Evolutionary conservation across 2,329 filamentous ascomycete genomes (phyloP).

Genomic region (Penicillium griseofulvum): DNA sequence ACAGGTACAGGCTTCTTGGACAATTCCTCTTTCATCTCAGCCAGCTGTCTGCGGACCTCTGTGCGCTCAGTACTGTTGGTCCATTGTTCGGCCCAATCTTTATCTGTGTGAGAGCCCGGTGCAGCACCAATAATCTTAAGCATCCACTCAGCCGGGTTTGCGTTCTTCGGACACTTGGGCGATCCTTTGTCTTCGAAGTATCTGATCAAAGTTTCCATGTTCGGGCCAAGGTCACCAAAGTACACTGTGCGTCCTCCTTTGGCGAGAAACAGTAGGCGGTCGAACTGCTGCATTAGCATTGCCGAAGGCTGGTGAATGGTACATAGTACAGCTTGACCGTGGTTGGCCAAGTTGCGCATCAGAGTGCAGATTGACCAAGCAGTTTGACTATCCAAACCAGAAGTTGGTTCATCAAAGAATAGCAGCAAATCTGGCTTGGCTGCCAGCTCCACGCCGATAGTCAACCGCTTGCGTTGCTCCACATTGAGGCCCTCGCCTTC

Average conservation of each 20-base stretch:
- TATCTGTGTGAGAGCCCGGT: constrained; percentile 60
- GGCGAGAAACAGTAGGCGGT: constrained; percentile 62
- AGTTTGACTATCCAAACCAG: constrained; percentile 90
- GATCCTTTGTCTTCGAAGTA: constrained; percentile 68
- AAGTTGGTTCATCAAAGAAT: constrained; percentile 93
- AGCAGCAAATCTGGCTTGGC: constrained; percentile 86
- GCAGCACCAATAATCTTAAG: constrained; percentile 60
- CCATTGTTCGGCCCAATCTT: constrained; percentile 66
- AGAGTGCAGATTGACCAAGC: constrained; percentile 89
- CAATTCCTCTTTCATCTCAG: constrained; percentile 19
- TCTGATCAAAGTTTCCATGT: constrained; percentile 56
- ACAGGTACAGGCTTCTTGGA: constrained; percentile 27
- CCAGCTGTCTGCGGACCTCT: constrained; percentile 54
- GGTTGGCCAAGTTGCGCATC: constrained; percentile 82
- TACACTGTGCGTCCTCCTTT: constrained; percentile 66
- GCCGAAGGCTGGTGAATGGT: constrained; percentile 95
- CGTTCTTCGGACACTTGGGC: constrained; percentile 56
- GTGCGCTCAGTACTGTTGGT: constrained; percentile 56
- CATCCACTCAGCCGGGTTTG: constrained; percentile 77
- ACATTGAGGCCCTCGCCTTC: constrained; percentile 72
- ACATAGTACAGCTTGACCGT: constrained; percentile 86
- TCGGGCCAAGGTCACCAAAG: constrained; percentile 64
- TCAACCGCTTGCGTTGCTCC: constrained; percentile 73
- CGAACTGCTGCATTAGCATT: constrained; percentile 86
- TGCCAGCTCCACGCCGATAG: constrained; percentile 90